Evolutionary conservation across 305 asterid genomes (phyloP).

Genomic region (Fraxinus angustifolia): DNA sequence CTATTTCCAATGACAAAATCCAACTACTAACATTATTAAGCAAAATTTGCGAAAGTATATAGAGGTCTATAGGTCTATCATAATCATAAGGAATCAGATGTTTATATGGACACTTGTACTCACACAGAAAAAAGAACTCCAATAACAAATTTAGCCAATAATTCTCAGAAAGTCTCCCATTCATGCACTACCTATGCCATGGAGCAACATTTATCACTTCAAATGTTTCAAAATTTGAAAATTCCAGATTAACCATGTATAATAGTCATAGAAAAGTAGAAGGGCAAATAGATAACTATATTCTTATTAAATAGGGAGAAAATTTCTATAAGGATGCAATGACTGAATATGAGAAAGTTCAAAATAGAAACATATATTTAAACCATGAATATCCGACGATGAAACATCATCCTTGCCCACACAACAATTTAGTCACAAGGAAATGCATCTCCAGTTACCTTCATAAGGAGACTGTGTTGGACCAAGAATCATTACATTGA

Average conservation of each 20-base stretch:
- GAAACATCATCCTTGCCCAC: background rate
- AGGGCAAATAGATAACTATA: background rate
- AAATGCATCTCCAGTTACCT: slow-evolving; percentile 44
- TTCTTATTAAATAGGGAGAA: background rate
- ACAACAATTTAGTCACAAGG: background rate
- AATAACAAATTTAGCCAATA: background rate
- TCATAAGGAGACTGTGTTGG: slow-evolving; percentile 97
- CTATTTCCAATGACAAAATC: background rate
- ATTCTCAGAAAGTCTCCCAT: background rate
- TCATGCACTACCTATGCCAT: background rate
- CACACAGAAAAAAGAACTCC: background rate
- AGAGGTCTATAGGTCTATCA: background rate
- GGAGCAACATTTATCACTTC: background rate
- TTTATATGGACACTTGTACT: background rate
- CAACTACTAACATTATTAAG: background rate
- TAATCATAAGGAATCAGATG: background rate
- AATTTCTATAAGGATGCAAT: background rate
- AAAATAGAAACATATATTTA: background rate
- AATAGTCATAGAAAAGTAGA: background rate
- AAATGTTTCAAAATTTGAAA: background rate
- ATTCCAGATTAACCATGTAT: background rate
- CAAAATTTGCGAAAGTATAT: background rate
- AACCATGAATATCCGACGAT: slow-evolving; percentile 8
- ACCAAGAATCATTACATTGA: slow-evolving; percentile 98
- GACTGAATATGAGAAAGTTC: background rate